Conservation (phyloP, 305 asterid species). For the Ilex paraguariensis region DNA sequence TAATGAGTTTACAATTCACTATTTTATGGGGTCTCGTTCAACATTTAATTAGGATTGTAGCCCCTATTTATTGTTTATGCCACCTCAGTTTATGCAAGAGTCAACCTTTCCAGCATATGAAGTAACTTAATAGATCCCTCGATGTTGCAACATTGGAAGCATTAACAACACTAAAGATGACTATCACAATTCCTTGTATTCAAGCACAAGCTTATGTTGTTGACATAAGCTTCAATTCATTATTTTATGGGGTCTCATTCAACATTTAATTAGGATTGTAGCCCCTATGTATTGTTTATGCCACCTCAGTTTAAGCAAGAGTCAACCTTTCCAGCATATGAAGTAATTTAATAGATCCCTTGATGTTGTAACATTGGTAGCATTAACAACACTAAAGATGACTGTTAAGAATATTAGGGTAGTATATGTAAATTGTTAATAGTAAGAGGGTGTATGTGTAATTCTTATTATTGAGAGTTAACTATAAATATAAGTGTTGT, state of each 20-base stretch:
- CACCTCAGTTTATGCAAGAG: background rate
- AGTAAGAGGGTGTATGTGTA: too few relatives aligned
- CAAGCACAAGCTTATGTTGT: too few relatives aligned
- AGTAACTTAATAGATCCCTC: background rate
- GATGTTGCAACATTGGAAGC: too few relatives aligned
- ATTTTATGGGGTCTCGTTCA: background rate
- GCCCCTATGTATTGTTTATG: background rate
- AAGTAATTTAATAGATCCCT: background rate
- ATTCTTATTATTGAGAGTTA: too few relatives aligned
- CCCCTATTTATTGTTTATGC: background rate
- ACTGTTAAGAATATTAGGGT: too few relatives aligned
- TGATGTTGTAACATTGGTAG: too few relatives aligned
- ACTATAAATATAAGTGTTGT: too few relatives aligned
- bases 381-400: too few relatives aligned
- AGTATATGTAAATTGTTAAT: too few relatives aligned
- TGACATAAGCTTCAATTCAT: too few relatives aligned
- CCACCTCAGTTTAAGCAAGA: background rate
- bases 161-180: too few relatives aligned
- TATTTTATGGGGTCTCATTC: background rate
- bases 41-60: background rate
- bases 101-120: background rate
- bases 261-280: background rate
- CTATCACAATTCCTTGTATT: too few relatives aligned
- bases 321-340: background rate
- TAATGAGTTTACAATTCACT: background rate